Conservation (phyloP, 805 yeast genomes). For the Pichia cabralensis region DNA sequence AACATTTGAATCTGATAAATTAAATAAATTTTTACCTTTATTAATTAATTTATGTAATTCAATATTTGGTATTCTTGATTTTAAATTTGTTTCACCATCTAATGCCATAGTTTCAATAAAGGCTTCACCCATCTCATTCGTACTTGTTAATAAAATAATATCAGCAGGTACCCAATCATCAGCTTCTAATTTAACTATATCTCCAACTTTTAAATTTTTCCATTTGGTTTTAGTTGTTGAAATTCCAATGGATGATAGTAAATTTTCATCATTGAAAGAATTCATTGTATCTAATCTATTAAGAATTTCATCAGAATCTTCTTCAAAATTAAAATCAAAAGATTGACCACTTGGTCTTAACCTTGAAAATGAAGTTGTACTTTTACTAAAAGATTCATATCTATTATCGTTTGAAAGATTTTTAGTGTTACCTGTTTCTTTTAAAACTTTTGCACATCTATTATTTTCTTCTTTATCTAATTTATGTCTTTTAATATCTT, state of each 20-base stretch:
- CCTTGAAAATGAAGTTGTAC: slow-evolving; percentile 21
- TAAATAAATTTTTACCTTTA: slow-evolving; percentile 40
- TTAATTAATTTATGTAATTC: slow-evolving; percentile 46
- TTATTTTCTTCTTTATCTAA: slow-evolving; percentile 82
- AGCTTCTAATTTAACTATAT: slow-evolving; percentile 57
- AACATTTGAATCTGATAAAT: slow-evolving; percentile 41
- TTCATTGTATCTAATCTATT: slow-evolving; percentile 13
- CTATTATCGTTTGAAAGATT: slow-evolving; percentile 8
- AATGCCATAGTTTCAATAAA: slow-evolving; percentile 93
- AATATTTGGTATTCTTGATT: slow-evolving; percentile 58
- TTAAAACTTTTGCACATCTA: slow-evolving; percentile 34
- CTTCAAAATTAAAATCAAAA: slow-evolving; percentile 13
- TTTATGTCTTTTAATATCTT: slow-evolving; percentile 79
- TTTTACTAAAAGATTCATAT: slow-evolving; percentile 19
- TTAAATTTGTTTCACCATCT: slow-evolving; percentile 94
- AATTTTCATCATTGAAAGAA: slow-evolving; percentile 16
- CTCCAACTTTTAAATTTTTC: slow-evolving; percentile 84
- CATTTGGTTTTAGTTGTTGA: slow-evolving; percentile 33
- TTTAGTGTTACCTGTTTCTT: slow-evolving; percentile 5
- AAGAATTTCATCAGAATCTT: slow-evolving; percentile 7
- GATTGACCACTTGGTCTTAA: slow-evolving; percentile 20
- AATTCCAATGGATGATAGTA: slow-evolving; percentile 14
- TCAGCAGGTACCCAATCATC: slow-evolving; percentile 97
- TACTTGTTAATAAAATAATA: slow-evolving; percentile 58
- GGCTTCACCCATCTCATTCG: slow-evolving; percentile 52